These are phyloP conservation scores for Solanum appendiculatum DNA, from an alignment of 257 asterid species.

Conservation along the genomic window DNA sequence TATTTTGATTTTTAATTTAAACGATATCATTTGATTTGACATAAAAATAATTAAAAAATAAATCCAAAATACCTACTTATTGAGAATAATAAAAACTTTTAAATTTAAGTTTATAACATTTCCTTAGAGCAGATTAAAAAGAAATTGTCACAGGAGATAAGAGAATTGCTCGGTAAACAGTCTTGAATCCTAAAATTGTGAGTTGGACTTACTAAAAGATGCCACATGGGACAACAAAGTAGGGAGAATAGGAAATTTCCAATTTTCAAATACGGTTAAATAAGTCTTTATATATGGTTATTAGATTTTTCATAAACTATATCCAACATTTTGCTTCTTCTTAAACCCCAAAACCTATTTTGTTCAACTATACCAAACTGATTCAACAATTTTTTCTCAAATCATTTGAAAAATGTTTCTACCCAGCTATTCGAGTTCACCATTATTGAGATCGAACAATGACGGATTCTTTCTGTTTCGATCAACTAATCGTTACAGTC, in stretches of 20 bases:
- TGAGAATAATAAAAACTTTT: no score
- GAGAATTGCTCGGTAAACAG: not conserved
- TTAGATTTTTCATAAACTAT: not conserved
- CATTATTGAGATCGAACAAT: not conserved
- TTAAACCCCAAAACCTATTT: not conserved
- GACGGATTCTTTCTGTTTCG: conserved; percentile 1
- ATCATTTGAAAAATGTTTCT: not conserved
- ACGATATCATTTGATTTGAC: no score
- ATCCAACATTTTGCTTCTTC: not conserved
- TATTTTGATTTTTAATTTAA: no score
- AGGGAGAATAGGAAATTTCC: not conserved
- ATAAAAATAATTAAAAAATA: no score
- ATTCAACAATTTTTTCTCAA: not conserved
- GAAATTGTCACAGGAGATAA: not conserved
- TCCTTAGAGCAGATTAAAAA: not conserved
- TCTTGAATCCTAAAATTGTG: not conserved
- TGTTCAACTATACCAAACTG: not conserved
- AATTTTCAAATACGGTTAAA: not conserved
- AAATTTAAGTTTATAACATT: not conserved
- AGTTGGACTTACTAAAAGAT: not conserved
- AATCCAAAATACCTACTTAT: no score
- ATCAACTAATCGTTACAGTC: conserved; percentile 44
- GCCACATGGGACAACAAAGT: not conserved
- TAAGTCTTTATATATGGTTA: not conserved
- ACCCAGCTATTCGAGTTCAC: not conserved